Conservation (phyloP, 1,139 yeast genomes). For the Geotrichum cucujoidarum region DNA sequence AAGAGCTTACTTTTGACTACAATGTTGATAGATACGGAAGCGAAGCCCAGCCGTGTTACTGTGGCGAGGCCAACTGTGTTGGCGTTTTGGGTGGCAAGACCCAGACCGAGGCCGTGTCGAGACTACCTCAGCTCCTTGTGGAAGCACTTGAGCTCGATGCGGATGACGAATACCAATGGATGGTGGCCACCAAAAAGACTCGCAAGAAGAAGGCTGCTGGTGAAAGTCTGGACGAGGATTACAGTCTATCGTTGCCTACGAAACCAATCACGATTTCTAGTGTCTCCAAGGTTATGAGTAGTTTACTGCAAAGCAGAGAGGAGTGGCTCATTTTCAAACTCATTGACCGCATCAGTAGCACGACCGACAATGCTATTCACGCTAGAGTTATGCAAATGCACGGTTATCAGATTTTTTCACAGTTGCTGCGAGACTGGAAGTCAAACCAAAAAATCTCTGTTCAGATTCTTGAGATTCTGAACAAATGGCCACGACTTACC, state of each 20-base stretch:
- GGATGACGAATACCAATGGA: slow-evolving; percentile 42
- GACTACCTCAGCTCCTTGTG: slow-evolving; percentile 75
- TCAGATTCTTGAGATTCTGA: slow-evolving; percentile 53
- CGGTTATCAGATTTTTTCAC: slow-evolving; percentile 77
- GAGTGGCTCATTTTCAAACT: slow-evolving; percentile 59
- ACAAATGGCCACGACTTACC: slow-evolving; percentile 75
- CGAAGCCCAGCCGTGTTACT: slow-evolving; percentile 86
- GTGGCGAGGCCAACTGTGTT: slow-evolving; percentile 88
- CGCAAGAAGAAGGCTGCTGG: slow-evolving; percentile 51
- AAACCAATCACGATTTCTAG: slow-evolving; percentile 46
- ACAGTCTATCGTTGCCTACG: slow-evolving; percentile 56
- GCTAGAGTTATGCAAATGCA: slow-evolving; percentile 67
- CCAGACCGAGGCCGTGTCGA: slow-evolving; percentile 82
- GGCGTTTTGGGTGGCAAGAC: slow-evolving; percentile 96
- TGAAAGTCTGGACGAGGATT: slow-evolving; percentile 43
- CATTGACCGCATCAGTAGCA: slow-evolving; percentile 57
- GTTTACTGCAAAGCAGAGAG: slow-evolving; percentile 73
- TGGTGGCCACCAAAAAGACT: slow-evolving; percentile 45
- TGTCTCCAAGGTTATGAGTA: slow-evolving; percentile 76
- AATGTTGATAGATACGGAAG: slow-evolving; percentile 97
- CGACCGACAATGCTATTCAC: slow-evolving; percentile 53
- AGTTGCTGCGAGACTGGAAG: slow-evolving; percentile 46
- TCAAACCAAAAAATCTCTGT: slow-evolving; percentile 36
- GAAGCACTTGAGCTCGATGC: slow-evolving; percentile 79
- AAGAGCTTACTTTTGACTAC: slow-evolving; percentile 91